Evolutionary conservation across 805 yeast species (phyloP), one percentile per base, ranked within the genome.

Genomic region (Myxozyma neotropica): DNA sequence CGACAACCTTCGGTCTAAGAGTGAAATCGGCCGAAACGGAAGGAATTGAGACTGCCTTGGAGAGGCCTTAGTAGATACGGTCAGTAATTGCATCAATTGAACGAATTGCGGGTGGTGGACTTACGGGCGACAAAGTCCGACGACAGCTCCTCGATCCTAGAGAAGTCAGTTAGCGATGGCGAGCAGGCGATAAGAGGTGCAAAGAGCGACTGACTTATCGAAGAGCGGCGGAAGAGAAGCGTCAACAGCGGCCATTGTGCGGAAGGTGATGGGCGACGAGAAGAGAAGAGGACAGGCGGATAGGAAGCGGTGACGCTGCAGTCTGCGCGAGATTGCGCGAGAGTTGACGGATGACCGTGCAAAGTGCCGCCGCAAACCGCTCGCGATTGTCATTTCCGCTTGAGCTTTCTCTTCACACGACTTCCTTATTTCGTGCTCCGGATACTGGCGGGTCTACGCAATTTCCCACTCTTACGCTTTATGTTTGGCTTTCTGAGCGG

Each of bases 1-100:
- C 86, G 62, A 90, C 85, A 47, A 94, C 98, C 72, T 87, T 79
- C 29, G 96, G 94, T 75, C 99, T 88, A 67, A 89, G 81, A 12
- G 84, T 74, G 71, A 91, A 96, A 72, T 94, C 99, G 42, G 89
- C 85, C 4, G 97, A 91, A 47, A 94, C 98, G 8, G 97, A 92
- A 49, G 96, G 95, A 68, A 93, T 94, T 60, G 90, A 88, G 47
- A 94, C 91, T n/a, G 97, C 97, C 52, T 86, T 79, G 44, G 84
- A 75, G 61, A 94, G 80, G 67, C 96, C 65, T 61, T 6, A 7
- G 19, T 29, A 13, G 10, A 23, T 44, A 40, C 24, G 23, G 21
- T 27, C 4, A 19, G 21, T 33, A 21, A 12, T 29, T 40, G 44
- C 31, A 35, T 6, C 26, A n/a, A 21, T 10, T 23, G 31, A 42